Evolutionary conservation across 306 rosid genomes (phyloP).

Genomic region (Quercus variabilis): DNA sequence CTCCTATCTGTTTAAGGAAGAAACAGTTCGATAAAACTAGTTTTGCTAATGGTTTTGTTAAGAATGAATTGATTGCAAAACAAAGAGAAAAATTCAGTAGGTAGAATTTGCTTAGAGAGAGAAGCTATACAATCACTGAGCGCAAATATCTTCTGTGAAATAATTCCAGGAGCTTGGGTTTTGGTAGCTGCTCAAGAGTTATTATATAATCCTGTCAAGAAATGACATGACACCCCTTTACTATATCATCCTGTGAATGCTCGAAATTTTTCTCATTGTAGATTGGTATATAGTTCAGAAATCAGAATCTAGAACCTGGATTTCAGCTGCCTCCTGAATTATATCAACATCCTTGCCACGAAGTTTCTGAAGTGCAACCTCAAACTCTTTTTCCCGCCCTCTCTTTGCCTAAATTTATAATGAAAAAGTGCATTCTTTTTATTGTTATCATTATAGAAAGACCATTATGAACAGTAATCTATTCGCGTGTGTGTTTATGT

Average conservation of each 20-base stretch:
- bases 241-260: slow-evolving; percentile 1
- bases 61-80: not conserved
- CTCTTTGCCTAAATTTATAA: slow-evolving; percentile 58
- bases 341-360: slow-evolving; percentile 76
- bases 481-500: not conserved
- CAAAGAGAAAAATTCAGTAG: not conserved
- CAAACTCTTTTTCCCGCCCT: slow-evolving; percentile 58
- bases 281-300: not conserved
- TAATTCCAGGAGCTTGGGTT: slow-evolving; percentile 69
- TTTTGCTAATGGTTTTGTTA: not conserved
- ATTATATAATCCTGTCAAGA: slow-evolving; percentile 63
- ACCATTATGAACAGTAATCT: not conserved
- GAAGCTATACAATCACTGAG: slow-evolving; percentile 30
- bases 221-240: slow-evolving; percentile 7
- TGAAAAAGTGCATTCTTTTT: not conserved
- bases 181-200: slow-evolving; percentile 68
- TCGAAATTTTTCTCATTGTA: not conserved
- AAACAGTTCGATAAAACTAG: not conserved
- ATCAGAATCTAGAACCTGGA: slow-evolving; percentile 51
- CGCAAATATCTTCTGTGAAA: slow-evolving; percentile 71
- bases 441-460: not conserved
- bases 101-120: not conserved
- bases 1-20: slow-evolving; percentile 57
- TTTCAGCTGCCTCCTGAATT: slow-evolving; percentile 71
- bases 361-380: slow-evolving; percentile 54